Evolutionary conservation across 345 rosid species (phyloP).

Genomic region (Bruguiera sexangula): DNA sequence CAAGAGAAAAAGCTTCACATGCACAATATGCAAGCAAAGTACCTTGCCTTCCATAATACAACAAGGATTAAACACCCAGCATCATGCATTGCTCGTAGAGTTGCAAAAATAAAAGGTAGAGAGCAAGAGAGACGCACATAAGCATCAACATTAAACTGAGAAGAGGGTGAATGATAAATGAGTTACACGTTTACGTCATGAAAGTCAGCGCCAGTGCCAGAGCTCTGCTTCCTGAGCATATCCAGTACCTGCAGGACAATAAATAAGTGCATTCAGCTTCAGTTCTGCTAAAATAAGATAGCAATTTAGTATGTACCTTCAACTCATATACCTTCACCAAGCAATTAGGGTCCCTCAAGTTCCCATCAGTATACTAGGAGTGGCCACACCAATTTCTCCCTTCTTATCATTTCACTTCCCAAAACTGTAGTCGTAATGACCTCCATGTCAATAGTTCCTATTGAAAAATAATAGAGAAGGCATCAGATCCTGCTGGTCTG

Average conservation of each 20-base stretch:
- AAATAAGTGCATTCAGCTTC: slow-evolving; percentile 5
- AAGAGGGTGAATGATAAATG: neutral
- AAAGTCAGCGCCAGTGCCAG: slow-evolving; percentile 57
- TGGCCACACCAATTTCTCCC: slow-evolving; percentile 56
- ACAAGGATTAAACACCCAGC: no score
- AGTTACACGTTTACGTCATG: slow-evolving; percentile 54
- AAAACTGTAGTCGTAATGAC: slow-evolving; percentile 92
- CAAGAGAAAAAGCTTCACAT: no score
- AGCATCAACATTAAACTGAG: neutral
- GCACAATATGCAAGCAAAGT: no score
- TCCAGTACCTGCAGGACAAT: slow-evolving; percentile 57
- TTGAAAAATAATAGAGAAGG: neutral
- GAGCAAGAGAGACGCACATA: neutral
- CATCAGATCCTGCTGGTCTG: slow-evolving; percentile 8
- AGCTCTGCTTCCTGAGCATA: slow-evolving; percentile 73
- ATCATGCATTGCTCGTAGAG: no score
- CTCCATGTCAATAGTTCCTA: slow-evolving; percentile 96
- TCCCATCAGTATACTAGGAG: slow-evolving; percentile 62
- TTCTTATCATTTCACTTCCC: slow-evolving; percentile 85
- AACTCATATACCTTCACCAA: slow-evolving; percentile 51
- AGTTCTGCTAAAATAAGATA: neutral
- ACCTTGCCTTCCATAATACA: no score
- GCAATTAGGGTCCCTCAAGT: slow-evolving; percentile 69
- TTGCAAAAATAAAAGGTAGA: no score
- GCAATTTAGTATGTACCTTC: neutral